These are phyloP conservation scores for apple (Malus domestica) DNA, from an alignment of 306 rosid genomes.

Conservation along the genomic window ASM211411v1 NC_041803.1:40268501-40269000, in stretches of 20 bases:
- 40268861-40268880: slow-evolving; percentile 67
- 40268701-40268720: neutral
- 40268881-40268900: slow-evolving; percentile 92
- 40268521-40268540: slow-evolving; percentile 87
- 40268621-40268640: slow-evolving; percentile 43
- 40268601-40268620: slow-evolving; percentile 67
- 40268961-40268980: neutral
- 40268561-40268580: slow-evolving; percentile 87
- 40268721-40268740: slow-evolving; percentile 52
- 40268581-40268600: slow-evolving; percentile 92
- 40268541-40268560: slow-evolving; percentile 97
- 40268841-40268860: neutral
- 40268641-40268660: neutral
- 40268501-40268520: slow-evolving; percentile 62
- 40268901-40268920: slow-evolving; percentile 86
- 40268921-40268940: slow-evolving; percentile 91
- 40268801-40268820: slow-evolving; percentile 37
- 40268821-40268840: neutral
- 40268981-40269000: neutral
- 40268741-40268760: slow-evolving; percentile 86
- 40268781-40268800: slow-evolving; percentile 99
- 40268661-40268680: neutral
- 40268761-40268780: slow-evolving; percentile 95
- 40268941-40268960: slow-evolving; percentile 57
- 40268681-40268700: neutral